These are phyloP conservation scores for Trichocladium uniseriatum DNA, from an alignment of 495 filamentous ascomycete species.

Conservation along the genomic window DNA sequence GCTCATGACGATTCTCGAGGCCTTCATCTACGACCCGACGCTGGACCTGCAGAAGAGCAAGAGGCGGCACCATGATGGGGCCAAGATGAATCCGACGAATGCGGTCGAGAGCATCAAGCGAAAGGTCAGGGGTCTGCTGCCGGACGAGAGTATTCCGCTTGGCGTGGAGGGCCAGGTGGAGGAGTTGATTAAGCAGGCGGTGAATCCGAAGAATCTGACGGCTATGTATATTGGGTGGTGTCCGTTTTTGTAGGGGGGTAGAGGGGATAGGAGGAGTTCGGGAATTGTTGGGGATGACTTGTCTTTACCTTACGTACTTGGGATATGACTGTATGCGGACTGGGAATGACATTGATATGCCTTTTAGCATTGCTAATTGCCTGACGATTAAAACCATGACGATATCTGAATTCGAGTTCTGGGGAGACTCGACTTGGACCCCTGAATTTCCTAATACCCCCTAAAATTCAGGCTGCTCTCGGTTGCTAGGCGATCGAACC, in stretches of 20 bases:
- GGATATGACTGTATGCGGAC: neutral
- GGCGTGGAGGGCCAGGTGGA: conserved; percentile 95
- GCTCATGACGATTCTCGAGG: conserved; percentile 91
- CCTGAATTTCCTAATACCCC: neutral
- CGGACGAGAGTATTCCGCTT: conserved; percentile 78
- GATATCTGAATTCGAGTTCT: too few relatives aligned
- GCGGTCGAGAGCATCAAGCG: conserved; percentile 81
- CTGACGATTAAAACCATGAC: too few relatives aligned
- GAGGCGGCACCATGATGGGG: conserved; percentile 49
- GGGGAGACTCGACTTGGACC: too few relatives aligned
- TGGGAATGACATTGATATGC: neutral
- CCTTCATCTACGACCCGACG: conserved; percentile 93
- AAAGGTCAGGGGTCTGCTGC: conserved; percentile 77
- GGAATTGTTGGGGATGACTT: too few relatives aligned
- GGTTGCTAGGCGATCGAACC: neutral
- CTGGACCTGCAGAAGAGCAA: conserved; percentile 82
- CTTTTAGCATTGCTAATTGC: too few relatives aligned
- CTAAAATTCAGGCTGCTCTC: neutral
- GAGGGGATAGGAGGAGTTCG: neutral
- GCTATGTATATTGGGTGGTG: conserved; percentile 99
- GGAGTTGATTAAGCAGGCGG: conserved; percentile 77
- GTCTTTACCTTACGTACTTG: too few relatives aligned
- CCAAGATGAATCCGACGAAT: conserved; percentile 78
- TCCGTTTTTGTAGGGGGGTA: conserved; percentile 63
- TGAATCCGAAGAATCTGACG: conserved; percentile 62